Percentiles rank a stretch among this genome's conserved stretches.
phyloP scores from a whole-genome alignment of 1,284 basidiomycete genomes.

The Tausonia pullulans region DNA sequence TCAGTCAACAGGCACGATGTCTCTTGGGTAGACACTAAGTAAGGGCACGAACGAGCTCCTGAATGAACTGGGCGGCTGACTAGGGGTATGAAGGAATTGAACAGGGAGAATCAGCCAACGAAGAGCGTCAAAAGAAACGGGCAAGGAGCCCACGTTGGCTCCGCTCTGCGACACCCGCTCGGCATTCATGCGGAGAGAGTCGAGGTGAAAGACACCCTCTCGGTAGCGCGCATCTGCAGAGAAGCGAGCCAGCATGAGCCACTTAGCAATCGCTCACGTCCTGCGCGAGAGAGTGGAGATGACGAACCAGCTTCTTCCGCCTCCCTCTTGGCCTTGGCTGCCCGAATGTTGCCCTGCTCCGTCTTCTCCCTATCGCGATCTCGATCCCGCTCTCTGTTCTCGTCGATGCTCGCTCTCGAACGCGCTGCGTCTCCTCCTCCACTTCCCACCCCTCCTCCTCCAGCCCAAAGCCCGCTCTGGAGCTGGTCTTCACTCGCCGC shows the following conservation, averaged over 20 bases:
- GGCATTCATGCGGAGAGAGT: constrained; percentile 57
- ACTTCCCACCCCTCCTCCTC: constrained; percentile 37
- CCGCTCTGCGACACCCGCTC: constrained; percentile 22
- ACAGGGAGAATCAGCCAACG: too few relatives aligned
- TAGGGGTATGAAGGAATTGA: background rate
- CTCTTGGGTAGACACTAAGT: too few relatives aligned
- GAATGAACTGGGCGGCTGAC: constrained; percentile 14
- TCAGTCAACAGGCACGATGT: background rate
- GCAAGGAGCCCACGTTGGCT: constrained; percentile 7
- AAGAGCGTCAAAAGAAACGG: background rate
- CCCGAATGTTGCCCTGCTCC: constrained; percentile 44
- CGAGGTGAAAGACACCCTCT: constrained; percentile 80
- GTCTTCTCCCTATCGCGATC: constrained; percentile 50
- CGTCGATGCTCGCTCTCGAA: constrained; percentile 45
- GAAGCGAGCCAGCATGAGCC: background rate
- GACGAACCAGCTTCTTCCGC: constrained; percentile 74
- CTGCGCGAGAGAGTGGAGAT: background rate
- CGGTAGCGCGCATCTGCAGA: constrained; percentile 77
- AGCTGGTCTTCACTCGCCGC: background rate
- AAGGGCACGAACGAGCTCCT: constrained; percentile 8
- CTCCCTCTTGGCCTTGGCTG: constrained; percentile 72
- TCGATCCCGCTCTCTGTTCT: constrained; percentile 26
- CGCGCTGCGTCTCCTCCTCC: constrained; percentile 36
- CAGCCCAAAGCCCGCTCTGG: background rate
- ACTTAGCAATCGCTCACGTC: background rate